Percentiles rank a stretch among this genome's conserved stretches.
phyloP scores from a whole-genome alignment of 2,329 filamentous ascomycete species.

The Plenodomus biglobosus region DNA sequence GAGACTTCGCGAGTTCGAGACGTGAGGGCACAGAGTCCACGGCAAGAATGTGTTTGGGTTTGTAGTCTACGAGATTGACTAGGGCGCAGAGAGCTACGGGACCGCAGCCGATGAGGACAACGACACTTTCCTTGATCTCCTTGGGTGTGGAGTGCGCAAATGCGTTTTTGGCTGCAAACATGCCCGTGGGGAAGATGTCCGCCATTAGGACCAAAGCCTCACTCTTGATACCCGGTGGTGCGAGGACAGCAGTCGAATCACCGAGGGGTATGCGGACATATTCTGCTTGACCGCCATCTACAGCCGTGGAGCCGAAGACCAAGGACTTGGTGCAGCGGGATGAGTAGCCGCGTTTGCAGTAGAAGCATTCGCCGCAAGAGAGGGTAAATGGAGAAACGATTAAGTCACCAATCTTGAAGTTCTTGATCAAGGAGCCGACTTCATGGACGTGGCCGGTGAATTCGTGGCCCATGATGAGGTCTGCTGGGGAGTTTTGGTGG shows the following conservation, averaged over 20 bases:
- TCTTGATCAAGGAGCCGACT: slow-evolving; percentile 67
- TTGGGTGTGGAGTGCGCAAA: slow-evolving; percentile 64
- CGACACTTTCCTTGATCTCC: slow-evolving; percentile 65
- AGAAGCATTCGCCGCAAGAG: slow-evolving; percentile 70
- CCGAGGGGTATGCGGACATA: slow-evolving; percentile 74
- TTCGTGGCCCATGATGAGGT: slow-evolving; percentile 78
- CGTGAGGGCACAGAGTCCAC: slow-evolving; percentile 76
- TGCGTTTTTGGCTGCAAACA: slow-evolving; percentile 78
- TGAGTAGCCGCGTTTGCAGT: slow-evolving; percentile 75
- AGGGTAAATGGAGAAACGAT: slow-evolving; percentile 80
- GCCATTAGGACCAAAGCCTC: slow-evolving; percentile 83
- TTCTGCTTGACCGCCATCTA: slow-evolving; percentile 82
- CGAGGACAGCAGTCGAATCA: slow-evolving; percentile 76
- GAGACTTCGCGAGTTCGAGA: slow-evolving; percentile 68
- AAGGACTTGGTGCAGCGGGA: slow-evolving; percentile 72
- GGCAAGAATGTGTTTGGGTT: slow-evolving; percentile 74
- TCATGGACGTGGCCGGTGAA: slow-evolving; percentile 77
- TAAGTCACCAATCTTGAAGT: slow-evolving; percentile 71
- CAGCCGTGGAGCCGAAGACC: slow-evolving; percentile 67
- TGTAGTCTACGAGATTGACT: slow-evolving; percentile 72
- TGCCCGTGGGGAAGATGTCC: slow-evolving; percentile 85
- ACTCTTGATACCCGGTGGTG: slow-evolving; percentile 70
- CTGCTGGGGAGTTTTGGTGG: slow-evolving; percentile 68
- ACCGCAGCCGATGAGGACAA: slow-evolving; percentile 82
- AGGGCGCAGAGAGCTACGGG: slow-evolving; percentile 79